Percentiles rank a stretch among this genome's conserved stretches.
Evolutionary conservation across 805 yeast species (phyloP).

Genomic region (Nakazawaea anatomiae): DNA sequence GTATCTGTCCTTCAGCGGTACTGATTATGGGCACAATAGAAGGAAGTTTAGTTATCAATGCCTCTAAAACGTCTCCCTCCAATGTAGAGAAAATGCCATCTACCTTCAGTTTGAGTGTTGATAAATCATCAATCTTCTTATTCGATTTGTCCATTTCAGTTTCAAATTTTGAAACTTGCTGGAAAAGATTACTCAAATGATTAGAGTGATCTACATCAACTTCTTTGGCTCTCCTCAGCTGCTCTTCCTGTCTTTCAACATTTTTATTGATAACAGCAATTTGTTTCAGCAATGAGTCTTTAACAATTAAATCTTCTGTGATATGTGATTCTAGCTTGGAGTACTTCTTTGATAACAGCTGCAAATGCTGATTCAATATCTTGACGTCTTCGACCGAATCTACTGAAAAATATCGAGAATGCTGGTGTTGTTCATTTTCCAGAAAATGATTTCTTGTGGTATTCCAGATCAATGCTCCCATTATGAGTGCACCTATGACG

Average conservation of each 20-base stretch:
- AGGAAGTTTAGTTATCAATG: constrained; percentile 2
- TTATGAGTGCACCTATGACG: not conserved
- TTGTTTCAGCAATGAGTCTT: not conserved
- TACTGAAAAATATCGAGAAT: constrained; percentile 7
- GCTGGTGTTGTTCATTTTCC: not conserved
- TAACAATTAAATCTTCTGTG: not conserved
- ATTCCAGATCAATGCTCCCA: not conserved
- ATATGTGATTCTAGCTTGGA: not conserved
- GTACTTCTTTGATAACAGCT: too few relatives aligned
- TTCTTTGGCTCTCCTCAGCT: not conserved
- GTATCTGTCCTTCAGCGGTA: not conserved
- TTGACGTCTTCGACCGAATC: constrained; percentile 9
- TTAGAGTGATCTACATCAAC: constrained; percentile 3
- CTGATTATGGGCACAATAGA: constrained; percentile 3
- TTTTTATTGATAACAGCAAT: not conserved
- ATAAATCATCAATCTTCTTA: not conserved
- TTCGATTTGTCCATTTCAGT: not conserved
- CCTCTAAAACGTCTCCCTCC: constrained; percentile 1
- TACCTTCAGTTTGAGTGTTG: not conserved
- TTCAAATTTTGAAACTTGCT: constrained; percentile 2
- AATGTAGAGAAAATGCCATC: not conserved
- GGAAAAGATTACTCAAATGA: constrained; percentile 4
- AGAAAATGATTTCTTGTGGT: not conserved
- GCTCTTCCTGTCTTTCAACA: not conserved
- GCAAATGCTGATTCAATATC: too few relatives aligned